These are phyloP conservation scores for Carex scoparia DNA, from an alignment of 176 grass and related monocot genomes.

Conservation along the genomic window DNA sequence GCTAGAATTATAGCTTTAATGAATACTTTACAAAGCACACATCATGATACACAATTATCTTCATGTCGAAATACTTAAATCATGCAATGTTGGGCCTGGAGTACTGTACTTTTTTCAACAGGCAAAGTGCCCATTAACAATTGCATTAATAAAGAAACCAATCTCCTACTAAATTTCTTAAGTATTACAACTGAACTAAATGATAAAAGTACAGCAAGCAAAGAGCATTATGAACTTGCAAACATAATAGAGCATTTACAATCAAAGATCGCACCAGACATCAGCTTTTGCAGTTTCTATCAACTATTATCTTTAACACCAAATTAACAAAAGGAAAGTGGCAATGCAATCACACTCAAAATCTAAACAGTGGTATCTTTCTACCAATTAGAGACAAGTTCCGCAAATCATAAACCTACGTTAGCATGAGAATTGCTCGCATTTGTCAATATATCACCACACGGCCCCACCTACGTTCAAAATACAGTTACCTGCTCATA, in stretches of 20 bases:
- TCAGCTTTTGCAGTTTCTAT: background rate
- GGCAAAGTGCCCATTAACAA: no score
- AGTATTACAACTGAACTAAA: no score
- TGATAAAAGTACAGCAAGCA: no score
- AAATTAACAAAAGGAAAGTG: background rate
- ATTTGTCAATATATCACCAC: background rate
- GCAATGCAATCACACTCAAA: background rate
- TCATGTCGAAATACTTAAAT: background rate
- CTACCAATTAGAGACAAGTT: background rate
- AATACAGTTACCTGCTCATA: conserved; percentile 41
- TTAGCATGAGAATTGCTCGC: background rate
- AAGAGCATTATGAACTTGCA: no score
- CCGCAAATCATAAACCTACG: background rate
- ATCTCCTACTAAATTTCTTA: no score
- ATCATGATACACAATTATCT: background rate
- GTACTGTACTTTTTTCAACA: background rate
- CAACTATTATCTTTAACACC: background rate
- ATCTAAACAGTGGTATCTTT: background rate
- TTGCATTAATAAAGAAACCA: no score
- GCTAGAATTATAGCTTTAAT: background rate
- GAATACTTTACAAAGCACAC: background rate
- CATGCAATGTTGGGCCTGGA: background rate
- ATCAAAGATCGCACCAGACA: background rate
- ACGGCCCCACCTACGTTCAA: background rate
- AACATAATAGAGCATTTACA: background rate